Evolutionary conservation across 139 green algal genomes (phyloP), one percentile per base, ranked within the genome.

Genomic region (Trebouxia sp.): DNA sequence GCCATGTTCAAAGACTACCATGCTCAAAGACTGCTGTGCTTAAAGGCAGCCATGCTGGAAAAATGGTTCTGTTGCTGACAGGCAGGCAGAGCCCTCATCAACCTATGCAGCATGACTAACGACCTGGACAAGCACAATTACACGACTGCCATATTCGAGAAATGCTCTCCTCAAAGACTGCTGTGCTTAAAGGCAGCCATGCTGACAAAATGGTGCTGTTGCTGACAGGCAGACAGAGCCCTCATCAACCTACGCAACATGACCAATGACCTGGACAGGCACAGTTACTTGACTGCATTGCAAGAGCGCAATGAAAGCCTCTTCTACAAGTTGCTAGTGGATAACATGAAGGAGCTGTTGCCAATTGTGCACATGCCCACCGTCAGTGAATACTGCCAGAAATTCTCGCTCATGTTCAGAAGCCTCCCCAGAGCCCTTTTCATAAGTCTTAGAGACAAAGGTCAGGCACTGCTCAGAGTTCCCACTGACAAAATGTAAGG

Each of bases 291-390:
- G 30, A 85, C 89, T 48, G 85, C 80, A 9, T 82, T 95, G 58
- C 88, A 94, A 82, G 93, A 97, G 82, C 87, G 94, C 55, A 98
- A 97, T 79, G 93, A 98, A 85, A 85, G 90, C 20, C 90, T 98
- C 0, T 98, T 95, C 87, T 95, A 94, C 87, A 85, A 92, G 14
- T 92, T 98, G 55, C 84, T 98, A 45, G 69, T 87, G 65, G 88
- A 95, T 67, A 87, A 96, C 85, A 89, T 96, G 37, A 92, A 95
- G 83, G 93, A 97, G 89, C 88, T 98, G 76, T 81, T 96, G 83
- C 94, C 93, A 0, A 82, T 98, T 38, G 80, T 96, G 43, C 79
- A 90, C 42, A 82, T 89, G 32, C 91, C 92, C 37, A 93, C 90
- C 1, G 86, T 95, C 41, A 85, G 85, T 24, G 38, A 87, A 58